A percentile compares a stretch with the other conserved stretches of the same genome.
phyloP scores from a whole-genome alignment of 2,329 filamentous ascomycete genomes.

The Xylaria sp. region DNA sequence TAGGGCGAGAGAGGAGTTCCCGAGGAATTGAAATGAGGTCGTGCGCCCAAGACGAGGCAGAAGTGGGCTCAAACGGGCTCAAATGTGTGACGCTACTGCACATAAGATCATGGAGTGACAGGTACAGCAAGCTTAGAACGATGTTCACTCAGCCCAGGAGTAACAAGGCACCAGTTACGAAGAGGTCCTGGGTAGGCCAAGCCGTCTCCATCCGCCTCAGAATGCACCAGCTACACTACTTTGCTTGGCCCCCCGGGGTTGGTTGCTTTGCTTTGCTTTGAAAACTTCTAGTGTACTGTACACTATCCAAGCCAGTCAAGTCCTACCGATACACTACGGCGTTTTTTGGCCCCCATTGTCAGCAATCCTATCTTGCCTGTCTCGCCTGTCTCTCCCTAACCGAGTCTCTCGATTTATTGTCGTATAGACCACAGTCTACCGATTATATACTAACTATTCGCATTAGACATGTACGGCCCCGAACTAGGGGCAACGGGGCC shows the following conservation, averaged over 20 bases:
- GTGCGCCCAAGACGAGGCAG: conserved; percentile 15
- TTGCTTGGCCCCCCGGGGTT: background rate
- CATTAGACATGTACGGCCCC: background rate
- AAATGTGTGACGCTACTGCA: conserved; percentile 33
- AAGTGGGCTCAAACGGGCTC: conserved; percentile 23
- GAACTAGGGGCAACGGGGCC: background rate
- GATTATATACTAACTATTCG: background rate
- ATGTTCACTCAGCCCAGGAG: conserved; percentile 6
- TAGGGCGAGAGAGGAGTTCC: conserved; percentile 17
- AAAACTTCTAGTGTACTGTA: background rate
- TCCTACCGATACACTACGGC: conserved; percentile 27
- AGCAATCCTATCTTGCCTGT: conserved; percentile 12
- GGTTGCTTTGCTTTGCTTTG: conserved; percentile 9
- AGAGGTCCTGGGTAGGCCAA: conserved; percentile 9
- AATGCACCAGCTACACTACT: background rate
- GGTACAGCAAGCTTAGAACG: background rate
- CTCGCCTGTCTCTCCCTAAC: conserved; percentile 12
- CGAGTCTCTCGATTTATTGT: background rate
- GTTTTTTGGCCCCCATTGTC: conserved; percentile 20
- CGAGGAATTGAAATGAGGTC: conserved; percentile 24
- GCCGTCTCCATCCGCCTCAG: background rate
- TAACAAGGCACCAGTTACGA: conserved; percentile 1
- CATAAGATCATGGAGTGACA: conserved; percentile 33
- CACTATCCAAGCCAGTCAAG: conserved; percentile 11
- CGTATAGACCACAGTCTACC: background rate